A percentile compares a stretch with the other conserved stretches of the same genome.
Evolutionary conservation across 768 basidiomycete genomes (phyloP).

Genomic region (Leucosporidium scottii): DNA sequence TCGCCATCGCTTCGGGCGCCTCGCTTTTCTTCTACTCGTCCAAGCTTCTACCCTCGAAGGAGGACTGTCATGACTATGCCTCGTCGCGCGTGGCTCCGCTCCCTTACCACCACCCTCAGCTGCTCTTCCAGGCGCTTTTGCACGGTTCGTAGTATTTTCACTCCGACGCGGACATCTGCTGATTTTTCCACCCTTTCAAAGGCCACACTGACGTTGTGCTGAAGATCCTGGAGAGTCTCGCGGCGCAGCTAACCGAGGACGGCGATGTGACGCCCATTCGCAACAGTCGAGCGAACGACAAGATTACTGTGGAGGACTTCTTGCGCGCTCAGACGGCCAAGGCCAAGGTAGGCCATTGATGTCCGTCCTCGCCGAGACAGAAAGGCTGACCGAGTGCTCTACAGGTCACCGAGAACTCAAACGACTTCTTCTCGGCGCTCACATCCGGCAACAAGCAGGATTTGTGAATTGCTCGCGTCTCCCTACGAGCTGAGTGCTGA

Average conservation of each 20-base stretch:
- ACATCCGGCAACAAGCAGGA: background rate
- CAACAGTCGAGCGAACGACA: background rate
- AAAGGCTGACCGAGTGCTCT: background rate
- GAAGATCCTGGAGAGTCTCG: slow-evolving; percentile 64
- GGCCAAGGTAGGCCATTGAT: background rate
- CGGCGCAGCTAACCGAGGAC: slow-evolving; percentile 45
- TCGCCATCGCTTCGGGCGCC: slow-evolving; percentile 74
- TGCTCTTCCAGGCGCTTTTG: slow-evolving; percentile 47
- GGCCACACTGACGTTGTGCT: slow-evolving; percentile 82
- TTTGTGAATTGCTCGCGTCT: background rate
- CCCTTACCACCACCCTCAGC: slow-evolving; percentile 85
- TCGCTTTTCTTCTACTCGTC: slow-evolving; percentile 64
- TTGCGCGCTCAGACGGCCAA: background rate
- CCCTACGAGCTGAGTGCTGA: background rate
- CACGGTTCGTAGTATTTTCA: slow-evolving; percentile 8
- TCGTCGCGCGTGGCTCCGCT: slow-evolving; percentile 77
- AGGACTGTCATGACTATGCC: slow-evolving; percentile 72
- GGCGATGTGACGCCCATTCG: slow-evolving; percentile 15
- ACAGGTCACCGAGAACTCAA: background rate
- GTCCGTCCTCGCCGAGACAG: background rate
- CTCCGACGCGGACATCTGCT: no score
- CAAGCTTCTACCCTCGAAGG: slow-evolving; percentile 35
- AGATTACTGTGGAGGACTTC: slow-evolving; percentile 4
- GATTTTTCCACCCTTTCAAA: no score
- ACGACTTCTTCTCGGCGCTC: slow-evolving; percentile 14